Conservation (phyloP, 1,284 basidiomycete genomes). For the Hypsizygus ulmarius region DNA sequence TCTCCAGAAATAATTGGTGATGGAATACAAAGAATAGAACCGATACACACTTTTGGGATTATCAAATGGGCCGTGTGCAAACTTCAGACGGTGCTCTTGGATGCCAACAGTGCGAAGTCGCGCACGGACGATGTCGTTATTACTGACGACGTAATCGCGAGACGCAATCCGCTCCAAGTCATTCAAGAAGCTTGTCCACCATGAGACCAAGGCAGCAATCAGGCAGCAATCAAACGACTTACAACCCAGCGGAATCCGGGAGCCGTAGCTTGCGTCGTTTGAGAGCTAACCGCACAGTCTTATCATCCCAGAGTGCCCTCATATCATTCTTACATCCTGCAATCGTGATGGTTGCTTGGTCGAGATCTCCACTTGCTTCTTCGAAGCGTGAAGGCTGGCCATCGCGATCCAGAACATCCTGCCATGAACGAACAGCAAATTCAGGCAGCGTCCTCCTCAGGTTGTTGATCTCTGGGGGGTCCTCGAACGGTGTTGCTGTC, state of each 20-base stretch:
- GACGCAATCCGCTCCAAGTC: slow-evolving; percentile 57
- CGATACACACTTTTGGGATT: slow-evolving; percentile 27
- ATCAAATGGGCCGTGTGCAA: slow-evolving; percentile 43
- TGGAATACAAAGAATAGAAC: slow-evolving; percentile 5
- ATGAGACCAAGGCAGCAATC: slow-evolving; percentile 2
- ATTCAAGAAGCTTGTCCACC: slow-evolving; percentile 49
- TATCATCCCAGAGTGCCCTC: slow-evolving; percentile 56
- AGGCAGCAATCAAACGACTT: slow-evolving; percentile 23
- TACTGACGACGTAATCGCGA: slow-evolving; percentile 49
- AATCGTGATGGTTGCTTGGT: slow-evolving; percentile 44
- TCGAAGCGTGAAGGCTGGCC: slow-evolving; percentile 9
- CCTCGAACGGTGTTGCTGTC: slow-evolving; percentile 44
- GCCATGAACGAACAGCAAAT: slow-evolving; percentile 41
- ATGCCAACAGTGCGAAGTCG: slow-evolving; percentile 58
- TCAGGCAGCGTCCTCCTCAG: slow-evolving; percentile 27
- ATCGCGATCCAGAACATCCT: slow-evolving; percentile 35
- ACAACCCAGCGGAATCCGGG: slow-evolving; percentile 59
- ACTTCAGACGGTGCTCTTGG: slow-evolving; percentile 50
- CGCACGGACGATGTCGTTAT: slow-evolving; percentile 63
- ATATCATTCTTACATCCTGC: slow-evolving; percentile 56
- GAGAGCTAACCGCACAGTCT: slow-evolving; percentile 45
- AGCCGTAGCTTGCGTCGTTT: slow-evolving; percentile 45
- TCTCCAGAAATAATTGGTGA: slow-evolving; percentile 13
- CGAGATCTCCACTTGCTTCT: slow-evolving; percentile 19
- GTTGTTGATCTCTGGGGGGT: slow-evolving; percentile 20